A percentile compares a stretch with the other conserved stretches of the same genome.
These are phyloP conservation scores for Taphrina deformans DNA, from an alignment of 1,139 yeast genomes.

Conservation along the genomic window DNA sequence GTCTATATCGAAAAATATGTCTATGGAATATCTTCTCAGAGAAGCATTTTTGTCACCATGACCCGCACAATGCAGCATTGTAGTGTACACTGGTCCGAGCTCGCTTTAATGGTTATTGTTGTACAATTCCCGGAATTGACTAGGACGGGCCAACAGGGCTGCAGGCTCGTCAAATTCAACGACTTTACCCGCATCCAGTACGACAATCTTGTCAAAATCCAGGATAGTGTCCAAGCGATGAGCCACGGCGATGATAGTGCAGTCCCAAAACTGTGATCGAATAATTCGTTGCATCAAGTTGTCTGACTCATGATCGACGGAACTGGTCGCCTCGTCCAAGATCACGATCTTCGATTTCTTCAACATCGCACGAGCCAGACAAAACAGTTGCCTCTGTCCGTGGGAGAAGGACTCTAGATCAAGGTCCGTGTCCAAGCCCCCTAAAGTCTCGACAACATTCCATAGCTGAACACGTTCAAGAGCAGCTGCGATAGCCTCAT, in stretches of 20 bases:
- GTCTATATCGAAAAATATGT: too few relatives aligned
- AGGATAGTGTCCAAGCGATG: constrained; percentile 79
- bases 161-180: constrained; percentile 61
- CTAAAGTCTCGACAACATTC: constrained; percentile 62
- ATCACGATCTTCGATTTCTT: constrained; percentile 60
- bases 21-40: not conserved
- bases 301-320: constrained; percentile 68
- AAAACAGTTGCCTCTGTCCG: constrained; percentile 66
- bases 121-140: constrained; percentile 40
- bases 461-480: constrained; percentile 36
- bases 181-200: constrained; percentile 65
- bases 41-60: too few relatives aligned
- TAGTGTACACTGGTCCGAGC: not conserved
- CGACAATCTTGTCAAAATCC: constrained; percentile 72
- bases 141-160: constrained; percentile 48
- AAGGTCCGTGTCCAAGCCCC: constrained; percentile 66
- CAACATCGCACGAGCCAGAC: constrained; percentile 64
- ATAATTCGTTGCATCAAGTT: constrained; percentile 55
- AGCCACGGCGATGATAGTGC: constrained; percentile 77
- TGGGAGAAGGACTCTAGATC: constrained; percentile 59
- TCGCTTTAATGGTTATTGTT: constrained; percentile 35
- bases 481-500: constrained; percentile 66
- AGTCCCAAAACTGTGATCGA: constrained; percentile 57
- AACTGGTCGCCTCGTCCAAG: constrained; percentile 69
- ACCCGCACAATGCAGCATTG: too few relatives aligned